Evolutionary conservation across 1,139 yeast species (phyloP).

Genomic region (Sugiyamaella novakii): DNA sequence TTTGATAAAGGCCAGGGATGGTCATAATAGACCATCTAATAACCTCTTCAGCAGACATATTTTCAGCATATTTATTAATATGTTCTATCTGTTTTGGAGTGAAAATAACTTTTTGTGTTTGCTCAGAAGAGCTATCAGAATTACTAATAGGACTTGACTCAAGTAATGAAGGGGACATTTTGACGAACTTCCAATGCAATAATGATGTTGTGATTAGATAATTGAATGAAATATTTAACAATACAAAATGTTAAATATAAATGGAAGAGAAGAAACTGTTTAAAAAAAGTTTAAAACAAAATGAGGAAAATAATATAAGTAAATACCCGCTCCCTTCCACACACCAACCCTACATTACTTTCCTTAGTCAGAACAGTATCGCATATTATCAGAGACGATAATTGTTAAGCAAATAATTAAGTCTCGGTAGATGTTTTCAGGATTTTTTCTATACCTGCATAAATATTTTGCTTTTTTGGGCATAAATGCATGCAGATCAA

Average conservation of each 20-base stretch:
- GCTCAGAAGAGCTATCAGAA: not conserved
- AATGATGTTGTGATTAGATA: not conserved
- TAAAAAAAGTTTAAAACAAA: not conserved
- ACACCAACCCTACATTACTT: too few relatives aligned
- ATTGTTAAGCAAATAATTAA: not conserved
- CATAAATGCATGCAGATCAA: slow-evolving; percentile 1
- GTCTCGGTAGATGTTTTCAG: not conserved
- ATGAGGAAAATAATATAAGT: not conserved
- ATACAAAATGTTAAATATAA: not conserved
- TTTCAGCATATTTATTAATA: slow-evolving; percentile 61
- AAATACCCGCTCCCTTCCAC: slow-evolving; percentile 2
- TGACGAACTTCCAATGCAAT: not conserved
- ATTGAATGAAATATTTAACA: not conserved
- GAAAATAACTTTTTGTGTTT: slow-evolving; percentile 2
- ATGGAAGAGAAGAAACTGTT: not conserved
- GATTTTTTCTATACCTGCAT: slow-evolving; percentile 1
- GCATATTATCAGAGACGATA: slow-evolving; percentile 2
- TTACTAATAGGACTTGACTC: not conserved
- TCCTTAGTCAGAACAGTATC: slow-evolving; percentile 1
- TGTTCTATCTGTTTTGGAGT: slow-evolving; percentile 37
- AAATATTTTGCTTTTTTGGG: slow-evolving; percentile 2
- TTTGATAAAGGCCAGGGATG: slow-evolving; percentile 80
- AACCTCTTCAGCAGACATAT: slow-evolving; percentile 67
- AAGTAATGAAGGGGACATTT: slow-evolving; percentile 16
- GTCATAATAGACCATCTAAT: slow-evolving; percentile 80